Conservation (phyloP, 768 basidiomycete species). For the Macrocybe gigantea region DNA sequence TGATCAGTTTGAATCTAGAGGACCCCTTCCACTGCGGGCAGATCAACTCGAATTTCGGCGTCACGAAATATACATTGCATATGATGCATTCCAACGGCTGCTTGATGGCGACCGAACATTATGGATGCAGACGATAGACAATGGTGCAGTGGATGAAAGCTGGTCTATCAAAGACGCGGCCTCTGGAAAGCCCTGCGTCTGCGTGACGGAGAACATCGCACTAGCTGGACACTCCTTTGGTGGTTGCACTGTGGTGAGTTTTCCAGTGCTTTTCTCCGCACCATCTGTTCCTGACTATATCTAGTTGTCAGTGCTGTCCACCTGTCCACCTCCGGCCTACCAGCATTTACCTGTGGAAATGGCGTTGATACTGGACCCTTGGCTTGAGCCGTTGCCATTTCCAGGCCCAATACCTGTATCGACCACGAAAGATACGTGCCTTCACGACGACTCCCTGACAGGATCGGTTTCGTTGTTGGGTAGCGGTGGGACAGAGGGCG, state of each 20-base stretch:
- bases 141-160: constrained; percentile 28
- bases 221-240: constrained; percentile 44
- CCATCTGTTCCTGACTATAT: constrained; percentile 3
- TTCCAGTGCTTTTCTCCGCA: neutral
- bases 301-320: constrained; percentile 56
- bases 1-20: constrained; percentile 12
- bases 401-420: constrained; percentile 43
- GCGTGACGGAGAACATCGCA: constrained; percentile 26
- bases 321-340: constrained; percentile 34
- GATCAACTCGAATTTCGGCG: constrained; percentile 69
- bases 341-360: constrained; percentile 46
- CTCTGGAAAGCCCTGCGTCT: constrained; percentile 20
- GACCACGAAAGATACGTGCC: constrained; percentile 4
- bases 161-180: constrained; percentile 26
- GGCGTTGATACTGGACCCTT: constrained; percentile 72
- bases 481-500: constrained; percentile 1
- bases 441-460: constrained; percentile 3
- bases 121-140: constrained; percentile 33
- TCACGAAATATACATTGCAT: constrained; percentile 62
- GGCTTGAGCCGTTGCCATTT: constrained; percentile 70
- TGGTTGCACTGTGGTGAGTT: constrained; percentile 39
- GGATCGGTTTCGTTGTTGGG: constrained; percentile 2
- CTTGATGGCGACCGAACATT: constrained; percentile 27
- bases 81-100: constrained; percentile 53
- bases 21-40: constrained; percentile 45